Percentiles rank a stretch among this genome's conserved stretches.
phyloP scores from a whole-genome alignment of 805 yeast genomes.

The Zygosaccharomyces rouxii region DNA sequence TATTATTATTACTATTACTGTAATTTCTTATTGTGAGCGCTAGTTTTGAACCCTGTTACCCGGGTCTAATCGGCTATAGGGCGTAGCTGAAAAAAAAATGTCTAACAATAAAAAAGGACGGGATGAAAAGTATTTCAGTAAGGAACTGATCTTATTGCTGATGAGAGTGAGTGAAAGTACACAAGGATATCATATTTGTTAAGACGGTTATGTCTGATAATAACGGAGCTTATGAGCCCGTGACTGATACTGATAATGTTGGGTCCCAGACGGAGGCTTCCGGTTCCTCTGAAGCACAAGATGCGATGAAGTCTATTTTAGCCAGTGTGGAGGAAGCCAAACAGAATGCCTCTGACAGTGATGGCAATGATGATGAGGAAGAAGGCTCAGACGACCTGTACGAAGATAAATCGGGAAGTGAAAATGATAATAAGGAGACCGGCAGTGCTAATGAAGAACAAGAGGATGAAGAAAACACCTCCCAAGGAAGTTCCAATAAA shows the following conservation, averaged over 20 bases:
- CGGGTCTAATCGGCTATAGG: neutral
- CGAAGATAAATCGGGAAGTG: constrained; percentile 9
- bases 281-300: constrained; percentile 4
- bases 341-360: neutral
- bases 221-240: constrained; percentile 4
- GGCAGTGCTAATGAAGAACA: constrained; percentile 7
- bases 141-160: neutral
- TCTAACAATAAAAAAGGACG: neutral
- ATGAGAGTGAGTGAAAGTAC: neutral
- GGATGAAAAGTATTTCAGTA: neutral
- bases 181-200: neutral
- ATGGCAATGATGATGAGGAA: constrained; percentile 3
- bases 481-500: constrained; percentile 7
- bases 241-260: constrained; percentile 1
- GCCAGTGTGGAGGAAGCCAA: neutral
- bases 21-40: no score
- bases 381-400: constrained; percentile 10
- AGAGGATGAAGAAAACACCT: constrained; percentile 3
- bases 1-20: no score
- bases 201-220: constrained; percentile 1
- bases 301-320: neutral
- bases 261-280: constrained; percentile 4
- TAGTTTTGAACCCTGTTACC: no score
- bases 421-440: constrained; percentile 6
- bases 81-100: neutral